phyloP scores from a whole-genome alignment of 2,329 filamentous ascomycete species.

The Fusarium sp. region DNA sequence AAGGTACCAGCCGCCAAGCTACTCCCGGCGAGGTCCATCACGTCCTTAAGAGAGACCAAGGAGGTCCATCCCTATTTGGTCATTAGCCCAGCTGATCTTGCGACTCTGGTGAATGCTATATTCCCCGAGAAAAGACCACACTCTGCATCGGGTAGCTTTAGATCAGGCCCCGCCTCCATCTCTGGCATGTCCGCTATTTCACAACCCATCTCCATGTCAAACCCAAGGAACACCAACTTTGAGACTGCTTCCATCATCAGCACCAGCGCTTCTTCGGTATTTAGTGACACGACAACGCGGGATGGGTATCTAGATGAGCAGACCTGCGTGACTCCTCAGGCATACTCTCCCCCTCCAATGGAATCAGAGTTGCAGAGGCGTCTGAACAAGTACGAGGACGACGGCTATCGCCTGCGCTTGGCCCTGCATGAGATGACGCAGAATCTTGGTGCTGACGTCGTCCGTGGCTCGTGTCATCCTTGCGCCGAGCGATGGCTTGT shows the following conservation, averaged over 20 bases:
- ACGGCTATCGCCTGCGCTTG: constrained; percentile 70
- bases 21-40: constrained; percentile 75
- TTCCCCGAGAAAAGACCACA: constrained; percentile 78
- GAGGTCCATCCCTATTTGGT: constrained; percentile 84
- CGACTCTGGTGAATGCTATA: constrained; percentile 82
- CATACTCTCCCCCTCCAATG: constrained; percentile 63
- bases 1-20: constrained; percentile 64
- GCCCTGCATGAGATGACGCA: constrained; percentile 77
- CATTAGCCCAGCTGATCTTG: constrained; percentile 79
- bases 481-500: constrained; percentile 86
- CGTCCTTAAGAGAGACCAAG: constrained; percentile 76
- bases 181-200: constrained; percentile 74
- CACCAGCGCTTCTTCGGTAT: constrained; percentile 75
- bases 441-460: constrained; percentile 68
- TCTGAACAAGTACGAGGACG: constrained; percentile 66
- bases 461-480: constrained; percentile 76
- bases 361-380: constrained; percentile 56
- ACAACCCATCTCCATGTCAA: constrained; percentile 71
- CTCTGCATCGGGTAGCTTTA: constrained; percentile 69
- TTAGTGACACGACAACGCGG: constrained; percentile 75
- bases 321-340: constrained; percentile 58
- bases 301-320: constrained; percentile 70
- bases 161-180: constrained; percentile 72
- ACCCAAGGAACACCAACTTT: constrained; percentile 63
- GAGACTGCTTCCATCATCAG: constrained; percentile 77